phyloP scores from a whole-genome alignment of 495 filamentous ascomycete species.

The Lichenothelia convexa region DNA sequence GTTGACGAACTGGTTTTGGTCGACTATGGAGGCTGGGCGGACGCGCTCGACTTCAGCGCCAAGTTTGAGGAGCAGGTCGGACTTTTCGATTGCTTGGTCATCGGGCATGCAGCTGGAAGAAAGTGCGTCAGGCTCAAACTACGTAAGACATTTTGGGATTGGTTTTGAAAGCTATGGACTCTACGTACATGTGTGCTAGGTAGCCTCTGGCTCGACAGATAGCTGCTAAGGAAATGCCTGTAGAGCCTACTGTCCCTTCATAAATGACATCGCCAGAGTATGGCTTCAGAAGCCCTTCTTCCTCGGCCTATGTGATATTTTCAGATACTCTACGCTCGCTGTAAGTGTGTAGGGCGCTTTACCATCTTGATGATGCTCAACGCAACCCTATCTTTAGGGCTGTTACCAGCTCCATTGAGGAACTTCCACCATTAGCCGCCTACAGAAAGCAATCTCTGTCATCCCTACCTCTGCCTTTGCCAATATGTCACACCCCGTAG shows the following conservation, averaged over 20 bases:
- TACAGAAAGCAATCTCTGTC: not conserved
- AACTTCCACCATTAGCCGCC: constrained; percentile 29
- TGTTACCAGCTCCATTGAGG: constrained; percentile 86
- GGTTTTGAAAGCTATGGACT: not conserved
- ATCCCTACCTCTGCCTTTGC: constrained; percentile 66
- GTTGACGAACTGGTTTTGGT: constrained; percentile 88
- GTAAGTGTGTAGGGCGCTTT: constrained; percentile 3
- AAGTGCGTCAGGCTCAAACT: not conserved
- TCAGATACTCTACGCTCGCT: not conserved
- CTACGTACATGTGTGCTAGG: constrained; percentile 61
- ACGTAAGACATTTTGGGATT: not conserved
- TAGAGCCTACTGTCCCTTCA: constrained; percentile 90
- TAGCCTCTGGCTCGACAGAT: constrained; percentile 80
- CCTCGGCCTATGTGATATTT: constrained; percentile 42
- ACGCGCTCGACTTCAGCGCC: constrained; percentile 83
- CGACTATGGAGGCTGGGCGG: constrained; percentile 75
- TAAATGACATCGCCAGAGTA: constrained; percentile 83
- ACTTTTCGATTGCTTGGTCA: constrained; percentile 81
- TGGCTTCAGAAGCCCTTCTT: constrained; percentile 55
- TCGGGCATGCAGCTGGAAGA: constrained; percentile 66
- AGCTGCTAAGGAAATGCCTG: constrained; percentile 81
- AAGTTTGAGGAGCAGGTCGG: constrained; percentile 68
- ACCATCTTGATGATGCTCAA: constrained; percentile 68
- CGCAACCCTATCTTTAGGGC: constrained; percentile 89
- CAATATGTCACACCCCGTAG: constrained; percentile 82